Base-by-base conservation (phyloP, 441 rosid species). In the Corymbia calophylla region DNA sequence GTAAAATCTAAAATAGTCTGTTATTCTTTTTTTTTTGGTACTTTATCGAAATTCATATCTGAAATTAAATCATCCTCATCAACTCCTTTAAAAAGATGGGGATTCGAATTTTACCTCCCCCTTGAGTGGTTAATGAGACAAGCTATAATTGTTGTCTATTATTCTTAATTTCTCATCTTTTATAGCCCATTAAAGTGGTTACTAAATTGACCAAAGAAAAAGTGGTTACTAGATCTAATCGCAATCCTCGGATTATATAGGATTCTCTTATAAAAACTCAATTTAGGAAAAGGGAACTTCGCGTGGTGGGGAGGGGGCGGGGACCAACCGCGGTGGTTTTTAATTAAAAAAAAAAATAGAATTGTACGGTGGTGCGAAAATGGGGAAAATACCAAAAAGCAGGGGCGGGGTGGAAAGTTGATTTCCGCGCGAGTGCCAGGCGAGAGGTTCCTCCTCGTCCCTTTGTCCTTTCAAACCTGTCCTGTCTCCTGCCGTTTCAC, bases 191-290 rank as follows among this genome's bases (percentile, higher is more conserved):
- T 39, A 6, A 39, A 39, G 44, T 39, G 44, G 44, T 39, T 39
- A 39, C 6, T 31, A 31, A 16, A 66, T 31, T 1, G 6, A 16
- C 3, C 9, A 2, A 15, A 15, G 5, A 66, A 27, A 1, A 31
- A 17, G 23, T 4, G 3, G 7, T 68, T 18, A 17, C 4, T 8
- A 32, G 31, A 8, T 32, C 21, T 2, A 9, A 17, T 8, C 23
- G 9, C 0, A 1, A 1, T 8, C 44, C 2, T 1, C 0, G 44
- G 6, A 5, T 39, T 39, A 39, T 39, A 39, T 39, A 39, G 44
- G 44, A 39, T 39, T 39, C 44, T 39, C 80, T 32, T 2, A 68
- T 9, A 4, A 32, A 32, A 32, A 3, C 25, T 70, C 81, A 5
- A 70, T 70, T 70, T 5, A 35, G 81, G 27, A 32, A 32, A 32